These are phyloP conservation scores for Pseudogymnoascus sp. DNA, from an alignment of 2,329 filamentous ascomycete genomes.

Conservation along the genomic window DNA sequence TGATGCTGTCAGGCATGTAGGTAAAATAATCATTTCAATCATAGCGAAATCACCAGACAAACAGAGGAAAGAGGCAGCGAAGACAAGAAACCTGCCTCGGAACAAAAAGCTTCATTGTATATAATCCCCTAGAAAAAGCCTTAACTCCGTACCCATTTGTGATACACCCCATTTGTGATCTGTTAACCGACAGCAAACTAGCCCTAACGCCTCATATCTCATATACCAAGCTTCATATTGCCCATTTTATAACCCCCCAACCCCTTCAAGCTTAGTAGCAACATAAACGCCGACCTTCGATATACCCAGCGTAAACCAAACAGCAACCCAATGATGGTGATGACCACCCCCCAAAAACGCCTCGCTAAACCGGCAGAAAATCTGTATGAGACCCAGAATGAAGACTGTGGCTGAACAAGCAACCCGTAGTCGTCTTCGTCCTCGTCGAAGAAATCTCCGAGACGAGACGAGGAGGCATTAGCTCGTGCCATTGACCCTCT, in stretches of 20 bases:
- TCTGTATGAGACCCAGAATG: too few relatives aligned
- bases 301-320: neutral
- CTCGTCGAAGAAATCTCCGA: too few relatives aligned
- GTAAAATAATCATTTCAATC: too few relatives aligned
- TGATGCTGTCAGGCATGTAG: neutral
- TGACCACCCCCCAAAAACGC: neutral
- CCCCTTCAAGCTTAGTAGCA: neutral
- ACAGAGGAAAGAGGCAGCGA: too few relatives aligned
- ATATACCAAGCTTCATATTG: neutral
- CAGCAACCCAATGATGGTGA: neutral
- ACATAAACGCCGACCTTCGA: neutral
- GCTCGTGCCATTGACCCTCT: neutral
- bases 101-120: neutral
- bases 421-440: too few relatives aligned
- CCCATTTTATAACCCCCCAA: neutral
- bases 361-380: neutral
- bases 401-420: too few relatives aligned
- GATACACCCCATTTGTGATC: neutral
- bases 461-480: too few relatives aligned
- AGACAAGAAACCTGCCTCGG: too few relatives aligned
- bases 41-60: too few relatives aligned
- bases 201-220: neutral
- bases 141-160: neutral
- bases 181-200: constrained; percentile 56
- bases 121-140: too few relatives aligned